Evolutionary conservation across 2,329 filamentous ascomycete genomes (phyloP), one percentile per base, ranked within the genome.

Genomic region (Xylariales sp.): DNA sequence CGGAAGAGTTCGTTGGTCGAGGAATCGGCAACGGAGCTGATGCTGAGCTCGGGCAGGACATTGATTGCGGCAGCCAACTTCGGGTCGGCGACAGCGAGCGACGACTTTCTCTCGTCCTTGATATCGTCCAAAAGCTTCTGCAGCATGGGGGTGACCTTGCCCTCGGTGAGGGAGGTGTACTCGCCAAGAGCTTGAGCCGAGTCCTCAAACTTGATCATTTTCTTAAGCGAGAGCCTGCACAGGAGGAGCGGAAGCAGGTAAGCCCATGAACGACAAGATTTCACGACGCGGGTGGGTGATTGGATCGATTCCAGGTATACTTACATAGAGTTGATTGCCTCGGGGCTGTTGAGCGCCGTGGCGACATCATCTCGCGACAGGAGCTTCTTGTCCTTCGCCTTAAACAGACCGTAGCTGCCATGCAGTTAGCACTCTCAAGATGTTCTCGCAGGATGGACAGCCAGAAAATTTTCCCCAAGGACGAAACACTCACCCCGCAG

Each of bases 351-450:
- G 45, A 89, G 75, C 62, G 93, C 82, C 47, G 80, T 74, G 38
- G 78, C 76, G 47, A 95, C 67, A 58, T 90, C 82, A 67, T 91
- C 85, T 57, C 85, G 83, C 67, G 95, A 93, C 50, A 98, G 75
- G 43, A 97, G 78, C 75, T 97, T 97, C 81, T 96, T 97, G 78
- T 97, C 91, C 65, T 90, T 88, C 55, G 91, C 86, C 77, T 98
- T 97, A 74, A 98, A 89, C 64, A 98, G 81, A 66, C 90, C 93
- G 73, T 97, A 97, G 64, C 93, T 95, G 54, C 51, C 49, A 40
- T 45, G 42, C 29, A 38, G 46, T 56, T 40, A 54, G 52, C 44
- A 45, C 31, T 30, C 14, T 29, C 33, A 15, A 31, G 23, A 27
- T 37, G 43, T n/a, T 35, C 20, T n/a, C n/a, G n/a, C n/a, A n/a